Conservation (phyloP, 257 asterid genomes). For the Gynochthodes officinalis region DNA sequence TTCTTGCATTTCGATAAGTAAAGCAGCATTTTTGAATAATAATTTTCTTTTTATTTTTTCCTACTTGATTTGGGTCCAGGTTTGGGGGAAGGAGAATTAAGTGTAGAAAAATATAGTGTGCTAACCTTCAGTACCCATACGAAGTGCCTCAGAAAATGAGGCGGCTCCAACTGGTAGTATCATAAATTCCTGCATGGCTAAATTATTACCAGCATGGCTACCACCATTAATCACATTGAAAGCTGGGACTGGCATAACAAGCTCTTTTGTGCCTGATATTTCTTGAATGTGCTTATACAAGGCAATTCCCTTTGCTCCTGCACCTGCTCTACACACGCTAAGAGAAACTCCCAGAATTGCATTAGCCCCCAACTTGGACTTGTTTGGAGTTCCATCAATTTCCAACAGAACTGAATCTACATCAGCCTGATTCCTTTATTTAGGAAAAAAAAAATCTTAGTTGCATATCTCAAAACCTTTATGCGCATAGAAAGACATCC, state of each 20-base stretch:
- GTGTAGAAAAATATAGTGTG: conserved; percentile 1
- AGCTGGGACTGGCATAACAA: conserved; percentile 98
- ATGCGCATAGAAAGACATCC: background rate
- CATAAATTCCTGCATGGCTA: conserved; percentile 99
- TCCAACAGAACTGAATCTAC: conserved; percentile 88
- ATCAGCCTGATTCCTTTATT: conserved; percentile 66
- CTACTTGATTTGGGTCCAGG: background rate
- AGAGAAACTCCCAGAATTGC: conserved; percentile 97
- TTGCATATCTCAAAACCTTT: background rate
- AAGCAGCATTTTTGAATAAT: background rate
- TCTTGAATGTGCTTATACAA: conserved; percentile 89
- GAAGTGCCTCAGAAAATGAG: conserved; percentile 80
- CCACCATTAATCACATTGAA: conserved; percentile 98
- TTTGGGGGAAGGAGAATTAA: background rate
- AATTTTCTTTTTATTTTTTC: background rate
- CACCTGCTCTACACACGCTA: conserved; percentile 95
- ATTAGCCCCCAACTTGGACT: conserved; percentile 93
- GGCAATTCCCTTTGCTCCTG: conserved; percentile 88
- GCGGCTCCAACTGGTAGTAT: conserved; percentile 93
- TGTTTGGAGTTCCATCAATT: conserved; percentile 90
- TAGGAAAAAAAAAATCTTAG: background rate
- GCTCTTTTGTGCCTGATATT: conserved; percentile 76
- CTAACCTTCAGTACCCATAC: conserved; percentile 96
- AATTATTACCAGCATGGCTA: conserved; percentile 97
- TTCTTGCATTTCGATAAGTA: background rate